Conservation (phyloP, 75 land plant species). For the Sequoia sempervirens region DNA sequence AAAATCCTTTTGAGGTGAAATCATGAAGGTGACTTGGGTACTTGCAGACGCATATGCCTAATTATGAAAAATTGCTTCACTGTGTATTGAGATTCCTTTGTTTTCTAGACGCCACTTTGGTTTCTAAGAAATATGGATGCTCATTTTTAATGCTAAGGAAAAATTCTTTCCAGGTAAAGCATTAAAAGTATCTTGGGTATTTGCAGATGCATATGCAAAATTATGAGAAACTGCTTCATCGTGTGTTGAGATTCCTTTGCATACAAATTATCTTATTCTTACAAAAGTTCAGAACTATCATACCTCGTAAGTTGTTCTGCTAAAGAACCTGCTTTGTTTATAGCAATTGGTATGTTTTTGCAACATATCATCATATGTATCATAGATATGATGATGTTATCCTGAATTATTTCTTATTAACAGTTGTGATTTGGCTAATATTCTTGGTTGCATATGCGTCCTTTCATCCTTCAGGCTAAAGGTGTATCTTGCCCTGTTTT, state of each 20-base stretch:
- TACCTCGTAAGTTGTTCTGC: neutral
- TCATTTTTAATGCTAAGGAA: neutral
- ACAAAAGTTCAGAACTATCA: neutral
- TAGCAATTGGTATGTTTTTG: neutral
- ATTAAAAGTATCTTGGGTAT: neutral
- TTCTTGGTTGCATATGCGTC: neutral
- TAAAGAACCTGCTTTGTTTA: neutral
- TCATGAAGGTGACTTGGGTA: neutral
- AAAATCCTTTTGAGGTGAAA: neutral
- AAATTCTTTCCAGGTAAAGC: neutral
- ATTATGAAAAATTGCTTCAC: neutral
- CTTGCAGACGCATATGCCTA: neutral
- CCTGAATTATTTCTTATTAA: neutral
- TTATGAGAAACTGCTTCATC: neutral
- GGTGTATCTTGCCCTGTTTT: neutral
- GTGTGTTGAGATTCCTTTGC: neutral
- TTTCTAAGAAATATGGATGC: neutral
- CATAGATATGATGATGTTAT: neutral
- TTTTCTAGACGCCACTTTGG: neutral
- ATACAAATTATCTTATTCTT: neutral
- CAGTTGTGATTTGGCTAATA: neutral
- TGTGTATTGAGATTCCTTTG: neutral
- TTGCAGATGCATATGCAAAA: neutral
- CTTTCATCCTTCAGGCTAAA: neutral
- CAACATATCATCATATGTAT: neutral